Evolutionary conservation across 2,329 filamentous ascomycete genomes (phyloP).

Genomic region (Alternaria hordeiaustralica): DNA sequence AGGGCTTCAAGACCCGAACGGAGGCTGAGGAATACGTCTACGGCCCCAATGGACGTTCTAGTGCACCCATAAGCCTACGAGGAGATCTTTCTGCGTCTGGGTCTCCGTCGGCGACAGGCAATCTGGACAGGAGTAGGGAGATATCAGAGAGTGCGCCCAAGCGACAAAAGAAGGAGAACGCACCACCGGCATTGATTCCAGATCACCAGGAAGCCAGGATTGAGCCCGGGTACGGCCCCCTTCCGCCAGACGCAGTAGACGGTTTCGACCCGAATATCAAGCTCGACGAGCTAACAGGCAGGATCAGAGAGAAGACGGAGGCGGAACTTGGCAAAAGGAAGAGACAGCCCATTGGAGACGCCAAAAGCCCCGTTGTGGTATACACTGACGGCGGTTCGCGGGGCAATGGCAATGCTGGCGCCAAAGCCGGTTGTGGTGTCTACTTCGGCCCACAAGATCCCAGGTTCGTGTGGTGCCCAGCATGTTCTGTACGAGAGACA

Average conservation of each 20-base stretch:
- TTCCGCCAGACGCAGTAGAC: constrained; percentile 64
- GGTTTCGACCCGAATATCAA: constrained; percentile 66
- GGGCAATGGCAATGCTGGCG: constrained; percentile 62
- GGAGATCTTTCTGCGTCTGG: constrained; percentile 36
- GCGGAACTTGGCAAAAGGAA: constrained; percentile 57
- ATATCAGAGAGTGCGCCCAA: constrained; percentile 32
- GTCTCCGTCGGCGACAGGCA: constrained; percentile 29
- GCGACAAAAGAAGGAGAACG: constrained; percentile 47
- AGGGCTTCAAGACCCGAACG: constrained; percentile 55
- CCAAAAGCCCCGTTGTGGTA: constrained; percentile 61
- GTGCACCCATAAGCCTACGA: constrained; percentile 33
- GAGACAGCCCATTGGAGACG: constrained; percentile 51
- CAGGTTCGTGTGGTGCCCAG: constrained; percentile 51
- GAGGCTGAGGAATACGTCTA: constrained; percentile 81
- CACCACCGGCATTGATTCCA: constrained; percentile 15
- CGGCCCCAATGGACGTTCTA: constrained; percentile 35
- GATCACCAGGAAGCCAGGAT: constrained; percentile 22
- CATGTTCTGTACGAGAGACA: not conserved
- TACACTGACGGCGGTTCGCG: constrained; percentile 70
- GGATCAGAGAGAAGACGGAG: constrained; percentile 62
- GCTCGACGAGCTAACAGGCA: constrained; percentile 61
- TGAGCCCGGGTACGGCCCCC: constrained; percentile 62
- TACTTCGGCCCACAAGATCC: constrained; percentile 67
- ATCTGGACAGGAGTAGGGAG: constrained; percentile 17
- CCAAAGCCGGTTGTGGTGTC: constrained; percentile 67